Base-by-base conservation (phyloP, 768 basidiomycete species). In the Rhizopogon sp. region DNA sequence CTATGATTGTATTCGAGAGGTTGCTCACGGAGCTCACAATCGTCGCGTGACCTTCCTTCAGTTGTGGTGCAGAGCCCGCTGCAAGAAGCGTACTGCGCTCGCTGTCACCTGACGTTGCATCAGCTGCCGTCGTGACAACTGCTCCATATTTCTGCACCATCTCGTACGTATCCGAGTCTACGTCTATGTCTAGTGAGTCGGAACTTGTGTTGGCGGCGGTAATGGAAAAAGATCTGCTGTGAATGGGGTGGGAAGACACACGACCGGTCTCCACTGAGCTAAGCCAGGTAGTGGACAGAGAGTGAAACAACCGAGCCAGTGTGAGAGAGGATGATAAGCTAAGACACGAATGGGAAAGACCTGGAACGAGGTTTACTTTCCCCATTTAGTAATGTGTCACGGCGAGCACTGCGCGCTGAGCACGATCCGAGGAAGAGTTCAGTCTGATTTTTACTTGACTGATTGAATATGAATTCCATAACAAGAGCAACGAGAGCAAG, bases 1-100 rank as follows among this genome's bases (percentile, higher is more conserved):
- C 93, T 60, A 97, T 87, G 62, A 95, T 93, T 0, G 94, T 97
- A 62, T 97, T 97, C 25, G 84, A 75, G 42, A 97, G 73, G 64
- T 93, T 93, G 60, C 88, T 85, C 50, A 90, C 77, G 49, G 83
- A 84, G 59, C 88, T 88, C 17, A 76, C 59, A 28, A 93, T 68
- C 42, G 73, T 81, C 10, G 90, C 92, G 69, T 81, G 82, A 0
- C 92, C 92, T 17, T 88, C 87, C 53, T 58, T 68, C 49, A 55
- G 63, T 50, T 67, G 68, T 14, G 53, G 56, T 31, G 13, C 52
- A 17, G 55, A 56, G 45, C 70, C 78, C 16, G 51, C 57, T 39
- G 80, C 81, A 37, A 92, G 74, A 54, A 92, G 72, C 11, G 87
- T 79, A 64, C 81, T 82, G 43, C 68, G 69, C 68, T 90, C 88